phyloP scores from a whole-genome alignment of 495 filamentous ascomycete genomes.

The Aspergillus cavernicola region DNA sequence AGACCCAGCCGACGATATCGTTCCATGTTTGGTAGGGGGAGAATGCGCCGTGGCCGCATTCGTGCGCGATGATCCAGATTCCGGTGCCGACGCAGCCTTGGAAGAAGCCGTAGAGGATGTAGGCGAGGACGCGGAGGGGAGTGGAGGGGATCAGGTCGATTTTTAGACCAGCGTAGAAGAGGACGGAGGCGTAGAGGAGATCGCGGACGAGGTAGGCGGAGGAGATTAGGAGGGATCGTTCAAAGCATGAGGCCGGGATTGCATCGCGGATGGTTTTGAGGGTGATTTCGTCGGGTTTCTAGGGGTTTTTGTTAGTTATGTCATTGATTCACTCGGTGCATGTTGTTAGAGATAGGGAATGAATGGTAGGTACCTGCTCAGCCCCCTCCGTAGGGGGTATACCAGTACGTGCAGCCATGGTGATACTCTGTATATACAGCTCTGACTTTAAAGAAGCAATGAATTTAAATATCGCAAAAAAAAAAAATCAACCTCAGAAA shows the following conservation, averaged over 20 bases:
- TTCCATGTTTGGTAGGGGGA: conserved; percentile 58
- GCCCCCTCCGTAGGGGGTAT: background rate
- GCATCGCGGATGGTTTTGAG: conserved; percentile 79
- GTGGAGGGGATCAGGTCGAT: conserved; percentile 25
- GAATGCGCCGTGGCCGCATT: conserved; percentile 80
- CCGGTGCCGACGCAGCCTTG: conserved; percentile 79
- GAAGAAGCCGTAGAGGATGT: conserved; percentile 65
- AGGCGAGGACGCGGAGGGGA: conserved; percentile 55
- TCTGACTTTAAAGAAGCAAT: too few species aligned
- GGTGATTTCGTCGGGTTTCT: conserved; percentile 46
- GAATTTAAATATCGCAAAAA: too few species aligned
- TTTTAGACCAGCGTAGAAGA: conserved; percentile 53
- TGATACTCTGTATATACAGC: too few species aligned
- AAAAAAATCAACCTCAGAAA: too few species aligned
- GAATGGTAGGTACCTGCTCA: background rate
- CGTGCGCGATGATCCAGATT: conserved; percentile 81
- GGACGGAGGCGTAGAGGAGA: conserved; percentile 54
- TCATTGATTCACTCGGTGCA: too few species aligned
- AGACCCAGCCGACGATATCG: conserved; percentile 62
- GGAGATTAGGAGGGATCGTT: conserved; percentile 61
- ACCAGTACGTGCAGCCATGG: too few species aligned
- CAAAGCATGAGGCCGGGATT: conserved; percentile 78
- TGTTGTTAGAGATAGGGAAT: background rate
- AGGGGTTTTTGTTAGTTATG: background rate
- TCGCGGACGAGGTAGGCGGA: conserved; percentile 70